Percentiles rank a stretch among this genome's conserved stretches.
Evolutionary conservation across 495 filamentous ascomycete genomes (phyloP).

Genomic region (Tuber indicum): DNA sequence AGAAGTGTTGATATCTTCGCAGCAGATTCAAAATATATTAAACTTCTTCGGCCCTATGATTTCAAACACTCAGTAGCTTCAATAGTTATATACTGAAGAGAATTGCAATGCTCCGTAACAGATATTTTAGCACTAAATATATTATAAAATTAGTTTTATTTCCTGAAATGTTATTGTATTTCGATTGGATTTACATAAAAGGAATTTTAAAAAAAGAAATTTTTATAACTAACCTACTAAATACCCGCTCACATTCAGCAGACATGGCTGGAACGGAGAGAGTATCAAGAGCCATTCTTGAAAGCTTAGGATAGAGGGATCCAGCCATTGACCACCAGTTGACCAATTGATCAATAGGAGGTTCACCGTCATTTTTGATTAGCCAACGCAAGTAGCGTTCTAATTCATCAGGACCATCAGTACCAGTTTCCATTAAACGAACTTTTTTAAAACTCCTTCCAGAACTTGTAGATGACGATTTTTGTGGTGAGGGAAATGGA

Average conservation of each 20-base stretch:
- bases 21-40: too few relatives aligned
- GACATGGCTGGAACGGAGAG: slow-evolving; percentile 12
- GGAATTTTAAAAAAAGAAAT: too few relatives aligned
- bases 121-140: too few relatives aligned
- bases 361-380: neutral
- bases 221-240: too few relatives aligned
- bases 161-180: too few relatives aligned
- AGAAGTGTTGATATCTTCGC: too few relatives aligned
- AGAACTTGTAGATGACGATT: neutral
- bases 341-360: neutral
- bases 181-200: too few relatives aligned
- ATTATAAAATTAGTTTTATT: too few relatives aligned
- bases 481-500: neutral
- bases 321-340: neutral
- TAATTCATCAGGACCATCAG: slow-evolving; percentile 4
- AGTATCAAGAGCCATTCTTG: slow-evolving; percentile 15
- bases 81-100: too few relatives aligned
- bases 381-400: neutral
- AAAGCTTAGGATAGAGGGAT: neutral
- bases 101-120: too few relatives aligned
- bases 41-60: too few relatives aligned
- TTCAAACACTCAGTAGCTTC: too few relatives aligned
- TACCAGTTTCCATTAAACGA: neutral
- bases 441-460: slow-evolving; percentile 9
- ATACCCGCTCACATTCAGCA: neutral